phyloP scores from a whole-genome alignment of 192 early-diverging fungal species.

The Coemansia sp. region DNA sequence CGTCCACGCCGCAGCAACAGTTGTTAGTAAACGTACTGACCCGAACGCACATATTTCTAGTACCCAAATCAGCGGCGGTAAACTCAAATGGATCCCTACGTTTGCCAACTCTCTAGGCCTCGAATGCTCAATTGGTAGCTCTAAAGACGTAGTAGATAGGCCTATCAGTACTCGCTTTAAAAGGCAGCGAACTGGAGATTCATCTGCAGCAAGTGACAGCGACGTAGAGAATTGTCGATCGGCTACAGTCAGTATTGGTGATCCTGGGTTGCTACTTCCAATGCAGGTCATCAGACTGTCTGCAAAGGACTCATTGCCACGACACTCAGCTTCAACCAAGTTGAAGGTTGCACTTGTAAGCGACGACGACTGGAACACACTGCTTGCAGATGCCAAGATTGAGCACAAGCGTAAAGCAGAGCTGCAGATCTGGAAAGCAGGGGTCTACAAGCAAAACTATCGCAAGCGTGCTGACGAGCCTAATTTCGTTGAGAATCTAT shows the following conservation, averaged over 20 bases:
- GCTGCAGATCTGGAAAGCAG: constrained; percentile 14
- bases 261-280: constrained; percentile 7
- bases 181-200: too few relatives aligned
- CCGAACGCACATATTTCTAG: too few relatives aligned
- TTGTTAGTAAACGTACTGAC: too few relatives aligned
- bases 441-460: constrained; percentile 17
- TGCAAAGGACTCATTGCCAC: background rate
- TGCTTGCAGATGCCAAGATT: constrained; percentile 23
- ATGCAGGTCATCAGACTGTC: constrained; percentile 8
- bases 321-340: background rate
- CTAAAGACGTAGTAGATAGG: background rate
- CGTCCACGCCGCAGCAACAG: background rate
- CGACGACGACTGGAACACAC: constrained; percentile 23
- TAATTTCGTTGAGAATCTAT: constrained; percentile 3
- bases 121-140: constrained; percentile 7
- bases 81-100: constrained; percentile 20
- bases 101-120: constrained; percentile 5
- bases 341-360: constrained; percentile 13
- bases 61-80: constrained; percentile 8
- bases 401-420: constrained; percentile 16
- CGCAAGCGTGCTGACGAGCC: background rate
- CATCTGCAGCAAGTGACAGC: too few relatives aligned
- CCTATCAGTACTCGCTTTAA: too few relatives aligned
- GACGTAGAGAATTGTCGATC: background rate
- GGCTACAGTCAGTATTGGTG: constrained; percentile 14